A percentile compares a stretch with the other conserved stretches of the same genome.
These are phyloP conservation scores for Xylaria flabelliformis DNA, from an alignment of 495 filamentous ascomycete species.

Conservation along the genomic window DNA sequence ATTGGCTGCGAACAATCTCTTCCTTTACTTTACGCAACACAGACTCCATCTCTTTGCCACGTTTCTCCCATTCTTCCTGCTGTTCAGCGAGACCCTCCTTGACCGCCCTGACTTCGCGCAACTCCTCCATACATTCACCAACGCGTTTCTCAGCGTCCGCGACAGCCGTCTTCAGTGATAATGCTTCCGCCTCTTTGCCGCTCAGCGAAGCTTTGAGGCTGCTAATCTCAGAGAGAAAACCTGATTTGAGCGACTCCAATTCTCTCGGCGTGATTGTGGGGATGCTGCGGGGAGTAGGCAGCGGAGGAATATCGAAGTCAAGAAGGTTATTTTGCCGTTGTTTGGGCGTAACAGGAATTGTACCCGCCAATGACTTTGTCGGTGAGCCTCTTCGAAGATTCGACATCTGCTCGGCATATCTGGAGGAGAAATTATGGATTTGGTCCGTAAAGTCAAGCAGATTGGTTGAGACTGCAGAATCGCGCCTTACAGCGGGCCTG, in stretches of 20 bases:
- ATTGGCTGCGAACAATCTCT: slow-evolving; percentile 77
- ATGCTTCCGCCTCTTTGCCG: slow-evolving; percentile 89
- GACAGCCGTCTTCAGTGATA: slow-evolving; percentile 82
- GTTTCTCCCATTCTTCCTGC: slow-evolving; percentile 80
- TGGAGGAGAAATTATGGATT: slow-evolving; percentile 55
- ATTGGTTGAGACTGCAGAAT: slow-evolving; percentile 67
- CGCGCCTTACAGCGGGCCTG: slow-evolving; percentile 37
- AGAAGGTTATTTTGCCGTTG: slow-evolving; percentile 65
- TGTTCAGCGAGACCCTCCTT: slow-evolving; percentile 78
- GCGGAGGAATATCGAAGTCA: slow-evolving; percentile 90
- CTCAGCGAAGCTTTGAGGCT: slow-evolving; percentile 86
- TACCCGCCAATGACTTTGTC: slow-evolving; percentile 23
- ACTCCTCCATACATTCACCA: slow-evolving; percentile 78
- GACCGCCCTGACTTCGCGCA: slow-evolving; percentile 72
- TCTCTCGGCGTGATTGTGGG: slow-evolving; percentile 91
- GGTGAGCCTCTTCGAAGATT: slow-evolving; percentile 28
- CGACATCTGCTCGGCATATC: slow-evolving; percentile 50
- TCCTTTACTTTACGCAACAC: slow-evolving; percentile 79
- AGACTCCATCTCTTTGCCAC: slow-evolving; percentile 82
- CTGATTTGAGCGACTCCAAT: slow-evolving; percentile 87
- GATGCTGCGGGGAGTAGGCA: slow-evolving; percentile 88
- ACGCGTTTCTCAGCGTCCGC: slow-evolving; percentile 90
- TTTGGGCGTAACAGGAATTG: slow-evolving; percentile 45
- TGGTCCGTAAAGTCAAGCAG: slow-evolving; percentile 88
- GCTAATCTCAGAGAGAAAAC: slow-evolving; percentile 86